Evolutionary conservation across 306 rosid species (phyloP).

Genomic region (Prunus kanzakura): DNA sequence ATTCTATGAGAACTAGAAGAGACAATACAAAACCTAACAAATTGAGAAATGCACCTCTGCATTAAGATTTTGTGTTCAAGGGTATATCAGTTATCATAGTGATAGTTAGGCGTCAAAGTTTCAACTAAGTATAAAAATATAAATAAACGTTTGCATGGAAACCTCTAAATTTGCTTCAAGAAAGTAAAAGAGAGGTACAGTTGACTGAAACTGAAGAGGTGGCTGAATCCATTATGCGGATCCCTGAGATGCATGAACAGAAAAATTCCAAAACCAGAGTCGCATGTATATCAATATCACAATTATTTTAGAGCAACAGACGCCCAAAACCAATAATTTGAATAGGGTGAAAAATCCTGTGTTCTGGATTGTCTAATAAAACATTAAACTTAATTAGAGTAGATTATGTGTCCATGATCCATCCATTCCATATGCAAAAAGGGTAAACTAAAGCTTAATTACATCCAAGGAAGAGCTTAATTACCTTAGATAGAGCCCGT

Average conservation of each 20-base stretch:
- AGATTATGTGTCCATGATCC: background rate
- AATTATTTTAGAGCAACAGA: background rate
- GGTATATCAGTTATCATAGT: background rate
- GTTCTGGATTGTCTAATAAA: background rate
- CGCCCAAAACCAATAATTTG: slow-evolving; percentile 20
- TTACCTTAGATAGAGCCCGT: slow-evolving; percentile 14
- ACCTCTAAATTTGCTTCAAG: slow-evolving; percentile 42
- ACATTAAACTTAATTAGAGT: background rate
- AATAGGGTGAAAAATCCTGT: background rate
- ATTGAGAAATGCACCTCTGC: background rate
- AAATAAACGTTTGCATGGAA: background rate
- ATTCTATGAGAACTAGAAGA: background rate
- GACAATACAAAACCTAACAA: background rate
- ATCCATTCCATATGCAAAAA: background rate
- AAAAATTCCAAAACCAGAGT: slow-evolving; percentile 3
- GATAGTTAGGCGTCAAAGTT: background rate
- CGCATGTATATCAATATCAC: background rate
- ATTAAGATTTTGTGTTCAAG: background rate
- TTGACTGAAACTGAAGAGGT: slow-evolving; percentile 23
- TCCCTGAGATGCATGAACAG: slow-evolving; percentile 20
- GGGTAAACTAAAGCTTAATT: background rate
- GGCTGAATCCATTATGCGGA: slow-evolving; percentile 11
- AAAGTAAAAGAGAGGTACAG: slow-evolving; percentile 9
- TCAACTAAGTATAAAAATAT: background rate
- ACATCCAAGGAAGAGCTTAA: background rate